Percentiles rank a stretch among this genome's conserved stretches.
phyloP scores from a whole-genome alignment of 2,329 filamentous ascomycete genomes.

The Furcasterigmium furcatum region DNA sequence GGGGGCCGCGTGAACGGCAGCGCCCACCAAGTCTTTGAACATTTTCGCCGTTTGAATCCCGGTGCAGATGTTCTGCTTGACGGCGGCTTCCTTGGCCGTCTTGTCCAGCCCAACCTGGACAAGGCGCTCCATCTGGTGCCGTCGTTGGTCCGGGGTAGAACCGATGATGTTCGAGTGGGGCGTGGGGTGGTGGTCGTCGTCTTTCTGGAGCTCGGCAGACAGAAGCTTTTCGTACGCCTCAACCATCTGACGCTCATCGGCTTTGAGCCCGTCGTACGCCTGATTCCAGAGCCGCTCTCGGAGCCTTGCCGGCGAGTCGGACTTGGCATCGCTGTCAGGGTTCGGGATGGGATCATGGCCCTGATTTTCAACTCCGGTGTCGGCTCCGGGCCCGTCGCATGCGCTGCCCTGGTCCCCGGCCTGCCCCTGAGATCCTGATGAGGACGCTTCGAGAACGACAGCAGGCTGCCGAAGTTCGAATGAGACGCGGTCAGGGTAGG shows the following conservation, averaged over 20 bases:
- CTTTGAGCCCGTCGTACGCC: constrained; percentile 14
- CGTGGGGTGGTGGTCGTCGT: background rate
- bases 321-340: no score
- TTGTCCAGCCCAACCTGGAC: constrained; percentile 21
- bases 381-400: no score
- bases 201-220: constrained; percentile 5
- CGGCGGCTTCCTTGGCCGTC: constrained; percentile 17
- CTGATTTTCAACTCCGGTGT: no score
- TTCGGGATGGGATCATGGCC: no score
- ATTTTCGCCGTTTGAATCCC: constrained; percentile 16
- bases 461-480: no score
- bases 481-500: no score
- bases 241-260: constrained; percentile 9
- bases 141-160: constrained; percentile 5
- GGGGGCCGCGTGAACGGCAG: constrained; percentile 20
- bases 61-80: constrained; percentile 18
- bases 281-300: constrained; percentile 13
- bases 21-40: constrained; percentile 19
- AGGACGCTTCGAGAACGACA: no score
- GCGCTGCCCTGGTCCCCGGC: no score
- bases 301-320: no score
- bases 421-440: no score
- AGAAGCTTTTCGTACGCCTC: constrained; percentile 17
- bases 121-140: constrained; percentile 23
- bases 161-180: background rate